Base-by-base conservation (phyloP, 495 filamentous ascomycete species). In the Diplogelasinospora grovesii region DNA sequence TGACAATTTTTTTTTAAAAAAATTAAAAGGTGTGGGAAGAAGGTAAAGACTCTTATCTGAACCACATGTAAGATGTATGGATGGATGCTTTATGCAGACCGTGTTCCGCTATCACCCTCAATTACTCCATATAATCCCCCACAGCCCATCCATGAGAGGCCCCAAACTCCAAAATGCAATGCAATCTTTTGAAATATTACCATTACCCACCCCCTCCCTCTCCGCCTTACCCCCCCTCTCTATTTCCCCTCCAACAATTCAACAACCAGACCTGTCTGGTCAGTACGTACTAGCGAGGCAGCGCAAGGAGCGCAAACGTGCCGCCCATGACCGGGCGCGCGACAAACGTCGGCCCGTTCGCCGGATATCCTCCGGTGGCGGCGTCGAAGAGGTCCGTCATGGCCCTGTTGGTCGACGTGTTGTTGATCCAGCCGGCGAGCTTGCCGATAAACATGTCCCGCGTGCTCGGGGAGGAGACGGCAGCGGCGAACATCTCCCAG, bases 401-500 rank as follows among this genome's bases (percentile, higher is more conserved):
- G 0, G 88, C 74, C 8, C 69, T 69, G 53, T 86, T 74, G 3
- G 81, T 85, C 8, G 66, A 61, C 8, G 89, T 95, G 47, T 80
- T 71, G 38, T 83, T 80, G 53, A 95, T 69, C 85, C 86, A 96
- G 30, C 59, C 68, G 3, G 84, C 87, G 22, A 93, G 65, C 36
- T 78, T 73, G 10, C 69, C 58, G 26, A 92, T 73, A 52, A 96
- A 83, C 55, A 79, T 70, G 13, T 70, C 54, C 21, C 78, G 70
- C 4, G 81, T 82, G n/a, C 65, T 52, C 21, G 65, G 39, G 24
- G 66, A 69, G 2, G 84, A 74, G 7, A 90, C 79, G 23, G 89
- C 78, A 26, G 88, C 87, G 9, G 73, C 73, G 63, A 86, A 95
- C 64, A 93, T 77, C 59, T 92, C 79, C 89, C 89, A 95, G 66